Evolutionary conservation across 169 alveolate genomes (phyloP), one percentile per base, ranked within the genome.

Genomic region (Amoebophrya sp.): DNA sequence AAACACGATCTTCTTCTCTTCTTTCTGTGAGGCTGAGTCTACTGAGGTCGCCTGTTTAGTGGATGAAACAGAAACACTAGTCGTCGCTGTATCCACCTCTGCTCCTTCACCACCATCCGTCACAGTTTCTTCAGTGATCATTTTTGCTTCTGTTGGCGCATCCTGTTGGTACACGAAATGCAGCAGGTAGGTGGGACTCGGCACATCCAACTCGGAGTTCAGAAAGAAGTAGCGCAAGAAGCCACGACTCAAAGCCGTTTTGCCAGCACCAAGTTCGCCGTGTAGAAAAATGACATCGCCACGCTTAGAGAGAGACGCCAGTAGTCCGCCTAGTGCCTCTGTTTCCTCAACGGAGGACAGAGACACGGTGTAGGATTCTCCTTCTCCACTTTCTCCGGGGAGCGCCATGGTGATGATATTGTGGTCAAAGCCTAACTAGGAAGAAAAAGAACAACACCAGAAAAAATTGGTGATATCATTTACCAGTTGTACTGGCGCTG

Each of bases 261-360:
- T 90, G 47, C 92, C 92, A 12, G 92, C 92, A 26, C 92, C 92
- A 41, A 90, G 53, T 41, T 90, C 53, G 53, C 92, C 92, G 55
- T 53, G 29, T 26, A 90, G 89, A n/a, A 90, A 40, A 1, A 90
- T 14, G 36, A 40, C 34, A 36, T 14, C 38, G 92, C 92, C 92
- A 26, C 54, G 89, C 40, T 18, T 6, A 36, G 83, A 6, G 39
- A 26, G 18, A 36, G 83, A 29, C 38, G 83, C 83, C 36, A 65
- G 83, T 29, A 65, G 83, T 10, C 38, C 83, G 83, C 83, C 83
- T 29, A 65, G 83, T 29, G 36, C 12, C 83, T 65, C 83, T 6
- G 83, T 65, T 10, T 29, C 83, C 83, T 65, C 83, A 29, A 65
- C 83, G 83, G 10, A 1, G 36, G 83, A 36, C 3, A 65, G 83